phyloP scores from a whole-genome alignment of 2,329 filamentous ascomycete genomes.

The Pseudogymnoascus pannorum region DNA sequence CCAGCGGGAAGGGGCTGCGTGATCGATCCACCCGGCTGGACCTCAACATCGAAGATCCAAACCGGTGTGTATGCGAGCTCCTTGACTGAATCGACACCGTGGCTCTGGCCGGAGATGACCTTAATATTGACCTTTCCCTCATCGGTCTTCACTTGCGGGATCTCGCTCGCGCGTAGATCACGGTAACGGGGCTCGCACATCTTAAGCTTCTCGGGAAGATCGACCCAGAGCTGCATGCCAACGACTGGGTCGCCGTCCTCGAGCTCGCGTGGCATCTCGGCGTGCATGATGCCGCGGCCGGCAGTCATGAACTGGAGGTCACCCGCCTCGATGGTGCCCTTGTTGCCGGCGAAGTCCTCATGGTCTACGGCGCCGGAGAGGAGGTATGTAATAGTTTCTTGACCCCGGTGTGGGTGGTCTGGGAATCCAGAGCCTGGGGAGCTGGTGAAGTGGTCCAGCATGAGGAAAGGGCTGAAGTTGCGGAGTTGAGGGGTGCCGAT shows the following conservation, averaged over 20 bases:
- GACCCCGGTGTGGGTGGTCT: constrained; percentile 76
- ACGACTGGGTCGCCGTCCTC: constrained; percentile 69
- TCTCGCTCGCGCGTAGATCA: constrained; percentile 71
- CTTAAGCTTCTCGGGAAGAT: constrained; percentile 76
- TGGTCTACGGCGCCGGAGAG: constrained; percentile 82
- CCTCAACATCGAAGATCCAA: constrained; percentile 83
- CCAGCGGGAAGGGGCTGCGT: constrained; percentile 66
- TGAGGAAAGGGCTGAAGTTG: constrained; percentile 87
- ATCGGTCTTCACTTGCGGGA: constrained; percentile 66
- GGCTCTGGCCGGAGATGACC: constrained; percentile 79
- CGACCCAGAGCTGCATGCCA: constrained; percentile 93
- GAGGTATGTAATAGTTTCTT: constrained; percentile 77
- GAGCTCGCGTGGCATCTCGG: constrained; percentile 85
- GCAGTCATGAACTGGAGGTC: constrained; percentile 98
- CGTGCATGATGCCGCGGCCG: constrained; percentile 83
- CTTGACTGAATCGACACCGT: constrained; percentile 78
- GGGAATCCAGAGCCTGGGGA: constrained; percentile 79
- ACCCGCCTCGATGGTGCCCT: constrained; percentile 75
- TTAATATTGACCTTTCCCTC: constrained; percentile 72
- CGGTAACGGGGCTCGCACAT: constrained; percentile 86
- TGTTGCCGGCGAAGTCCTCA: constrained; percentile 83
- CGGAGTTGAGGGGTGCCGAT: constrained; percentile 77
- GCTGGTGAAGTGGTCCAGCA: constrained; percentile 90
- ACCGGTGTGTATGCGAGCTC: constrained; percentile 94
- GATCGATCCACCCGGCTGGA: constrained; percentile 72